phyloP scores from a whole-genome alignment of 768 basidiomycete genomes.

The Suillus variegatus region DNA sequence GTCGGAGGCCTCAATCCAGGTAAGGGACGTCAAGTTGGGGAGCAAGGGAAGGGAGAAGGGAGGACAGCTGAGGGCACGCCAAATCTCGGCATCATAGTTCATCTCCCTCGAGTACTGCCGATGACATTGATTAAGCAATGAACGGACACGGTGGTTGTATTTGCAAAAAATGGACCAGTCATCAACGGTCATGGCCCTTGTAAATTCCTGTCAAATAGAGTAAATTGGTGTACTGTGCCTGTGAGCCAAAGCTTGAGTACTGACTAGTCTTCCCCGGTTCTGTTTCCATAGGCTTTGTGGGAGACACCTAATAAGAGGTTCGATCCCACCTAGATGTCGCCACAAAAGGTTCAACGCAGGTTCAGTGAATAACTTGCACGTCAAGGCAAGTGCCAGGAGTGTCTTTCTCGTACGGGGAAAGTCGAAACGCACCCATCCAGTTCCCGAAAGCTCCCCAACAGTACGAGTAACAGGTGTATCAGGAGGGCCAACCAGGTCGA shows the following conservation, averaged over 20 bases:
- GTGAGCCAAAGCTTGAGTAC: neutral
- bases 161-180: neutral
- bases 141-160: constrained; percentile 11
- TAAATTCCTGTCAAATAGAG: neutral
- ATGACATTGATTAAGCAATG: neutral
- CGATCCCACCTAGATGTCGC: neutral
- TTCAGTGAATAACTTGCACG: neutral
- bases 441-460: no score
- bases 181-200: neutral
- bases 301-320: neutral
- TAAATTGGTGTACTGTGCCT: neutral
- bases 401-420: neutral
- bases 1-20: neutral
- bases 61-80: neutral
- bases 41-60: neutral
- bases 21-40: neutral
- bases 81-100: neutral
- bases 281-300: neutral
- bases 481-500: neutral
- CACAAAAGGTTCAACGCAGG: constrained; percentile 2
- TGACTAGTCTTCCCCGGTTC: neutral
- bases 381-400: constrained; percentile 1
- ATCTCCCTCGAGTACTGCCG: neutral
- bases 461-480: neutral
- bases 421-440: no score